Evolutionary conservation across 148 eudicot species (phyloP).

Genomic region (Heliamphora exappendiculata): DNA sequence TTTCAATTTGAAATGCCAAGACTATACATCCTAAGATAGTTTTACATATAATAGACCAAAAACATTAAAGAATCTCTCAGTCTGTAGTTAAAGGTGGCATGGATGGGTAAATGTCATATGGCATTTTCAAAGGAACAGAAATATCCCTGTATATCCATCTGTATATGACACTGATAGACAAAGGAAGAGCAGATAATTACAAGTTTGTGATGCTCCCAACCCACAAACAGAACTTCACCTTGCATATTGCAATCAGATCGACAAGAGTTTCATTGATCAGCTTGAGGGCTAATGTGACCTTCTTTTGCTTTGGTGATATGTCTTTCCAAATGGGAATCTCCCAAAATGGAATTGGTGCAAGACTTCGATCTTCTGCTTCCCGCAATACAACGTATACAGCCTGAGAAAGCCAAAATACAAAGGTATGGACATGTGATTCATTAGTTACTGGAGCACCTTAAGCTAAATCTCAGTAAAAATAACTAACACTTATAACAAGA

Average conservation of each 20-base stretch:
- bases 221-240: slow-evolving; percentile 44
- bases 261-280: slow-evolving; percentile 77
- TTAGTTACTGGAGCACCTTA: background rate
- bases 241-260: slow-evolving; percentile 77
- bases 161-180: background rate
- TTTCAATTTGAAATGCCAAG: background rate
- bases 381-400: slow-evolving; percentile 91
- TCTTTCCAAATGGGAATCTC: slow-evolving; percentile 98
- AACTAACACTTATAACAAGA: background rate
- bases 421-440: slow-evolving; percentile 7
- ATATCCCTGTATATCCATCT: background rate
- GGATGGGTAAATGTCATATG: background rate
- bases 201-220: background rate
- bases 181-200: background rate
- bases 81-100: background rate
- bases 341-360: slow-evolving; percentile 91
- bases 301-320: slow-evolving; percentile 74
- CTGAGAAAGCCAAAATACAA: slow-evolving; percentile 39
- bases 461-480: background rate
- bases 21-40: background rate
- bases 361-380: slow-evolving; percentile 92
- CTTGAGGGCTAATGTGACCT: slow-evolving; percentile 79
- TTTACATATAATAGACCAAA: background rate
- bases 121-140: background rate
- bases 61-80: background rate